Evolutionary conservation across 116 monocot genomes (phyloP).

Genomic region (Papilionanthe hybrid): DNA sequence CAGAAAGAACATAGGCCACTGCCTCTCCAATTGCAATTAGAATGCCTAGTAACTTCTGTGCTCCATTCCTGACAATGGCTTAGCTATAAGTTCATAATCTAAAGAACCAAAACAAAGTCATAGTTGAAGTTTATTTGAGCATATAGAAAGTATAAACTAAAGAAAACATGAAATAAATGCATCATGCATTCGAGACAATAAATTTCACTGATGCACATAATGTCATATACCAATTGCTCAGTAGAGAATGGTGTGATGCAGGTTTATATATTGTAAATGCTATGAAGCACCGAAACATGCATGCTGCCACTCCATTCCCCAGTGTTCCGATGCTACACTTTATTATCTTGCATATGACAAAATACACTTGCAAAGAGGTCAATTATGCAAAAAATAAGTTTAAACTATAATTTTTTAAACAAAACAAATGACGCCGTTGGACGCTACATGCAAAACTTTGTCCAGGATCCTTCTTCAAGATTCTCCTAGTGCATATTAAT

Average conservation of each 20-base stretch:
- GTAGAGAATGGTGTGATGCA: neutral
- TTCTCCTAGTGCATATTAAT: neutral
- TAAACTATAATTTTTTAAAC: too few species aligned
- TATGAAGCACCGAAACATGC: neutral
- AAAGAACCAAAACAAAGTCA: neutral
- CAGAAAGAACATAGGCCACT: constrained; percentile 25
- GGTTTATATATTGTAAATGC: neutral
- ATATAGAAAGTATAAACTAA: neutral
- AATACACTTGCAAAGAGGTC: neutral
- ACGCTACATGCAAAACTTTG: neutral
- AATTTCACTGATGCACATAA: neutral
- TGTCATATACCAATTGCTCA: neutral
- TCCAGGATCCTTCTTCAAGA: neutral
- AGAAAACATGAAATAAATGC: neutral
- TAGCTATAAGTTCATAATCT: constrained; percentile 6
- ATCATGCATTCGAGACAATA: too few species aligned
- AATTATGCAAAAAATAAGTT: neutral
- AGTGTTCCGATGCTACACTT: neutral
- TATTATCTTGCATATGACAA: neutral
- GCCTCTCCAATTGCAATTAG: constrained; percentile 33
- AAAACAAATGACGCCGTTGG: neutral
- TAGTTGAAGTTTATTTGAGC: neutral
- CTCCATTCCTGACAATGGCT: constrained; percentile 34
- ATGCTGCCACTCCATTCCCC: neutral
- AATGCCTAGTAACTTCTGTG: constrained; percentile 46